A percentile compares a stretch with the other conserved stretches of the same genome.
Evolutionary conservation across 768 basidiomycete genomes (phyloP).

Genomic region (Serendipita vermifera): DNA sequence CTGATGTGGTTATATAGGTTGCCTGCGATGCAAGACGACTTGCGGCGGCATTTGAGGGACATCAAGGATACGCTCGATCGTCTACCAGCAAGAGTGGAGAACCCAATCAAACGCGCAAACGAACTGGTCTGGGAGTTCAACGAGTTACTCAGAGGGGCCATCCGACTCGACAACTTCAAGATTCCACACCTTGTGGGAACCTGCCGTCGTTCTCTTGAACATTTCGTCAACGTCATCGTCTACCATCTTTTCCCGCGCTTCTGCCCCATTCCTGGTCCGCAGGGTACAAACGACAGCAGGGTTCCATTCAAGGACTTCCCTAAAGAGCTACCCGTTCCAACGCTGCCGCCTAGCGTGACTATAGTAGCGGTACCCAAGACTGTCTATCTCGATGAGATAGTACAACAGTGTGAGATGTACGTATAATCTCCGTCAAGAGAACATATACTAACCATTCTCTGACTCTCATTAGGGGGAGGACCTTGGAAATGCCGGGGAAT

Average conservation of each 20-base stretch:
- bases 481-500: constrained; percentile 4
- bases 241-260: constrained; percentile 4
- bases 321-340: background rate
- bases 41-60: background rate
- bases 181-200: background rate
- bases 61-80: background rate
- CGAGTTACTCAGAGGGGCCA: background rate
- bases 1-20: too few species aligned
- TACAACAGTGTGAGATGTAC: background rate
- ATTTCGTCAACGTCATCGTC: background rate
- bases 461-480: background rate
- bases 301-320: background rate
- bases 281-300: too few species aligned
- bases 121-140: background rate
- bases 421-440: background rate
- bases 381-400: constrained; percentile 2
- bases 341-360: too few species aligned
- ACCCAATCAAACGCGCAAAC: background rate
- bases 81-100: background rate
- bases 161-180: background rate
- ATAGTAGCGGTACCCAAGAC: background rate
- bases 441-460: too few species aligned
- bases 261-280: background rate
- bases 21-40: background rate
- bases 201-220: background rate